Evolutionary conservation across 2,329 filamentous ascomycete species (phyloP).

Genomic region (Aspergillus bombycis): DNA sequence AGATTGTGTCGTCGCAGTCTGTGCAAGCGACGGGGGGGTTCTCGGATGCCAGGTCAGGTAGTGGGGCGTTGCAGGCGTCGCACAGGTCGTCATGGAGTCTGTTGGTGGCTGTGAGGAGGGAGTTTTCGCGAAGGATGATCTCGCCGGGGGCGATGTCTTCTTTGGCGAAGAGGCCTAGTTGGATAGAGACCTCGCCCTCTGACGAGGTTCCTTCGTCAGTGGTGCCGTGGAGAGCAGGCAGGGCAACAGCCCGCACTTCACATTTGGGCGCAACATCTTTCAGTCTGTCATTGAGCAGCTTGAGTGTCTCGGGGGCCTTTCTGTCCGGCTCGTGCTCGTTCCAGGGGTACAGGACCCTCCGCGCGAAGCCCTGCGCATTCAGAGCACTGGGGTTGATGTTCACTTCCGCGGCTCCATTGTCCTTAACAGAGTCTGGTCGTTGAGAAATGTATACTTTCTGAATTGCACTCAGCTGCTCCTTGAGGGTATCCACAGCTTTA

Average conservation of each 20-base stretch:
- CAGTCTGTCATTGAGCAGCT: slow-evolving; percentile 72
- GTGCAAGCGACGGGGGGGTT: slow-evolving; percentile 51
- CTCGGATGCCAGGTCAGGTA: slow-evolving; percentile 60
- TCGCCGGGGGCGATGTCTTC: slow-evolving; percentile 78
- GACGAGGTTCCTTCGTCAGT: slow-evolving; percentile 7
- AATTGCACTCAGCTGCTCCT: slow-evolving; percentile 33
- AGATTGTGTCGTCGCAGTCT: slow-evolving; percentile 61
- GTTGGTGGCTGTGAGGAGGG: slow-evolving; percentile 85
- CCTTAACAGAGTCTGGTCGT: background rate
- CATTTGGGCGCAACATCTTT: slow-evolving; percentile 75
- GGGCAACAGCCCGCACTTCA: slow-evolving; percentile 72
- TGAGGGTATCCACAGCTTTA: slow-evolving; percentile 19
- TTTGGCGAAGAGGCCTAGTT: slow-evolving; percentile 88
- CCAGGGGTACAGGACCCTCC: slow-evolving; percentile 65
- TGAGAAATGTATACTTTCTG: slow-evolving; percentile 29
- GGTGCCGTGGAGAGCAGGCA: slow-evolving; percentile 68
- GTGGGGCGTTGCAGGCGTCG: slow-evolving; percentile 79
- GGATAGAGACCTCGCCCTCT: slow-evolving; percentile 56
- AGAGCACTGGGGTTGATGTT: slow-evolving; percentile 35
- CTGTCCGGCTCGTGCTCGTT: slow-evolving; percentile 64
- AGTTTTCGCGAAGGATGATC: slow-evolving; percentile 77
- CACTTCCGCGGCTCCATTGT: slow-evolving; percentile 10
- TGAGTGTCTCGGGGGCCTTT: slow-evolving; percentile 58
- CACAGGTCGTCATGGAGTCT: slow-evolving; percentile 83
- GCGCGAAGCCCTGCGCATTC: slow-evolving; percentile 43